Evolutionary conservation across 139 green algal genomes (phyloP).

Genomic region (Chlorella sp.): DNA sequence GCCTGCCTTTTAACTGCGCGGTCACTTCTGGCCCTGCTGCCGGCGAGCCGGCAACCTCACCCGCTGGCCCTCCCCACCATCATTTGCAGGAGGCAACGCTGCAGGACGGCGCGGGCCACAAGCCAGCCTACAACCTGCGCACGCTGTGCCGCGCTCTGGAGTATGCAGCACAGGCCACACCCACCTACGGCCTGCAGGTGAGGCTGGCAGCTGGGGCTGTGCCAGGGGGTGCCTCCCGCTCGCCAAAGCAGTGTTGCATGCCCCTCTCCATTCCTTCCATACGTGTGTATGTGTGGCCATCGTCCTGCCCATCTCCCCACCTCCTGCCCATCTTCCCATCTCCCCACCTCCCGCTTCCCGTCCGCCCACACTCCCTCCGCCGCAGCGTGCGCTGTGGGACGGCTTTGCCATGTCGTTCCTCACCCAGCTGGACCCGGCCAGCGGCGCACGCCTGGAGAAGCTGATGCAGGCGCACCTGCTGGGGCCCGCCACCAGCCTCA

Average conservation of each 20-base stretch:
- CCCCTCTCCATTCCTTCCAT: not conserved
- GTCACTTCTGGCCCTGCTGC: too few relatives aligned
- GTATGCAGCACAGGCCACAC: conserved; percentile 75
- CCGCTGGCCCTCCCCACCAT: not conserved
- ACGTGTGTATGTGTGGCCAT: too few relatives aligned
- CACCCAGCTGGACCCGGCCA: conserved; percentile 77
- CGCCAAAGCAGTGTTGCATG: not conserved
- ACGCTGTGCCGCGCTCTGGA: conserved; percentile 92
- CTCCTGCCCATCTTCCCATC: not conserved
- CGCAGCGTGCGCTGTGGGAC: conserved; percentile 87
- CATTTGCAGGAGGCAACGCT: conserved; percentile 63
- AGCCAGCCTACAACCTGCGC: conserved; percentile 92
- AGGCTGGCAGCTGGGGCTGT: not conserved
- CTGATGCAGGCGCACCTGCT: conserved; percentile 77
- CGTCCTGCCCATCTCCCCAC: not conserved
- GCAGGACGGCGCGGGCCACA: conserved; percentile 85
- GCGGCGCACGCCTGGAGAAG: conserved; percentile 62
- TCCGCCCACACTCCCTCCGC: not conserved
- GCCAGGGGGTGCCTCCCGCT: too few relatives aligned
- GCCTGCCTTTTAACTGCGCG: not conserved
- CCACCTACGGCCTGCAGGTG: conserved; percentile 84
- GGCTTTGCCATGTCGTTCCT: conserved; percentile 95
- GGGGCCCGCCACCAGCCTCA: conserved; percentile 57
- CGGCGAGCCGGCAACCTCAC: too few relatives aligned
- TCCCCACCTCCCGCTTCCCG: not conserved